Conservation (phyloP, 2,329 filamentous ascomycete genomes). For the Colletotrichum melonis region DNA sequence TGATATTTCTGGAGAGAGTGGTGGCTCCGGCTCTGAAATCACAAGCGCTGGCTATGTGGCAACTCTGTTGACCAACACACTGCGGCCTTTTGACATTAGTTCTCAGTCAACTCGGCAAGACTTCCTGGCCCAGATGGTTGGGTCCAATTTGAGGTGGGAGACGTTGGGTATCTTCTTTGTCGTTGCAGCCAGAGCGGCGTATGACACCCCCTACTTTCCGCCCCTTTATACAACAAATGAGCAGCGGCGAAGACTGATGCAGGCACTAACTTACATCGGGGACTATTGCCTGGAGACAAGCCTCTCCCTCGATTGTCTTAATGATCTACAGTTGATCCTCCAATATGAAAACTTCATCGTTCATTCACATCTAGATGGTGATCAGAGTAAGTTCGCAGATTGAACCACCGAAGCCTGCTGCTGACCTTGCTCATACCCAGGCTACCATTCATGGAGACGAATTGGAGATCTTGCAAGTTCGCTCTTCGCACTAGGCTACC, state of each 20-base stretch:
- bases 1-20: not conserved
- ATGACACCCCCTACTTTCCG: not conserved
- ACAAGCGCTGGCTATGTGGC: not conserved
- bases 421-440: conserved; percentile 42
- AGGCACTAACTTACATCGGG: not conserved
- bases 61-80: not conserved
- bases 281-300: conserved; percentile 29
- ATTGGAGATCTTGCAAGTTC: conserved; percentile 58
- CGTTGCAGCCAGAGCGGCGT: not conserved
- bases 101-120: not conserved
- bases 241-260: not conserved
- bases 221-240: not conserved
- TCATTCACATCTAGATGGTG: conserved; percentile 54
- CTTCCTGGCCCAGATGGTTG: not conserved
- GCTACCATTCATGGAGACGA: conserved; percentile 58
- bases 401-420: not conserved
- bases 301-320: conserved; percentile 46
- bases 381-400: conserved; percentile 48
- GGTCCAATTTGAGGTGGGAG: not conserved
- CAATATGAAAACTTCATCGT: conserved; percentile 61
- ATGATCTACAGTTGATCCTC: conserved; percentile 56
- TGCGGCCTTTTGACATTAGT: not conserved
- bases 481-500: conserved; percentile 59
- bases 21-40: not conserved
- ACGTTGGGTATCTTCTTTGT: not conserved